Percentiles rank a stretch among this genome's conserved stretches.
phyloP scores from a whole-genome alignment of 1,139 yeast genomes.

The Pichia terricola region DNA sequence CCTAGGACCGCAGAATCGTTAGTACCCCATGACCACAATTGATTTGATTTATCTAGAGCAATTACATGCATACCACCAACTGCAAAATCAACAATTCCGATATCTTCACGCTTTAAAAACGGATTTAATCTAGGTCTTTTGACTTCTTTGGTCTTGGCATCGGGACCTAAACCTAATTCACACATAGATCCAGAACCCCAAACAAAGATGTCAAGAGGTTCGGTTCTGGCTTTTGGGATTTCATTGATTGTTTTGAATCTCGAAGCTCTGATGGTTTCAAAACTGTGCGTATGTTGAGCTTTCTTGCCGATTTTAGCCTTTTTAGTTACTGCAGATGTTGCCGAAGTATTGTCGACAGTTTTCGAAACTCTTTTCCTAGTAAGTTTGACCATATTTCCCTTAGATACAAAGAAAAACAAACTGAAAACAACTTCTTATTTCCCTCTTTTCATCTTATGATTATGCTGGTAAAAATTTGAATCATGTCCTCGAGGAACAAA shows the following conservation, averaged over 20 bases:
- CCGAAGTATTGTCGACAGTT: constrained; percentile 13
- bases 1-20: constrained; percentile 91
- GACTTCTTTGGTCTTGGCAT: constrained; percentile 79
- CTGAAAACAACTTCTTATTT: too few species aligned
- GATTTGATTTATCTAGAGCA: constrained; percentile 65
- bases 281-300: constrained; percentile 30
- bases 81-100: constrained; percentile 72
- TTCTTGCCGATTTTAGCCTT: constrained; percentile 13
- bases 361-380: constrained; percentile 14
- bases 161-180: constrained; percentile 91
- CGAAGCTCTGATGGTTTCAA: constrained; percentile 38
- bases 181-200: constrained; percentile 98
- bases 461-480: too few species aligned
- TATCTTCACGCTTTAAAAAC: constrained; percentile 47
- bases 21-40: constrained; percentile 96
- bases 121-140: constrained; percentile 92
- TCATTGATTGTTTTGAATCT: constrained; percentile 38
- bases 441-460: too few species aligned
- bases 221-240: constrained; percentile 30
- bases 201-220: constrained; percentile 66
- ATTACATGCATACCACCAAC: constrained; percentile 95
- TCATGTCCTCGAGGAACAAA: too few species aligned
- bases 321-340: constrained; percentile 18
- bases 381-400: constrained; percentile 5
- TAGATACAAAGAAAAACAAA: neutral